Percentiles rank a stretch among this genome's conserved stretches.
Conservation (phyloP, 345 rosid species). For the Eucalyptus pauciflora region DNA sequence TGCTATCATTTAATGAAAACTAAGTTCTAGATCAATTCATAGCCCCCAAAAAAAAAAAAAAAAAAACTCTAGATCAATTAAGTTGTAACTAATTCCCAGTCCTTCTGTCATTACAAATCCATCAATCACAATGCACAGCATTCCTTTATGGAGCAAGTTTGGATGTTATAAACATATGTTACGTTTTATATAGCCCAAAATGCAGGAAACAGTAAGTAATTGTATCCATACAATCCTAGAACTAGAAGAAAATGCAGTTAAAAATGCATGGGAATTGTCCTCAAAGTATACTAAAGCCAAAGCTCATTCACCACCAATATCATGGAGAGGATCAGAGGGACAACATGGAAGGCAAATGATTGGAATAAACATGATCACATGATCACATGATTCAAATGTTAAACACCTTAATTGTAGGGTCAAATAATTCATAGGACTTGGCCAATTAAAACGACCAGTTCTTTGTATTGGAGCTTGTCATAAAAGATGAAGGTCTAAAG, state of each 20-base stretch:
- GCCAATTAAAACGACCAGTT: not conserved
- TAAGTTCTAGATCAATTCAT: not conserved
- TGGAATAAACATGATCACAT: not conserved
- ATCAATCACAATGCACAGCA: not conserved
- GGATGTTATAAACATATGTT: not conserved
- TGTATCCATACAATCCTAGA: not conserved
- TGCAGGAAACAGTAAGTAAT: not conserved
- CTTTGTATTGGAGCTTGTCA: not conserved
- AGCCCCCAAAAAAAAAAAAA: not conserved
- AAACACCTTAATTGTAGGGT: not conserved
- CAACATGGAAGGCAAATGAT: not conserved
- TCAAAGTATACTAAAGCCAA: not conserved
- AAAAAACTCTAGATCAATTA: not conserved
- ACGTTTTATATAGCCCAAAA: not conserved
- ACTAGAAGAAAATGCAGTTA: not conserved
- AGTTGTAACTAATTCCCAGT: not conserved
- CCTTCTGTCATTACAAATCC: not conserved
- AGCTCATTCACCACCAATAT: not conserved
- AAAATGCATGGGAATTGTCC: not conserved
- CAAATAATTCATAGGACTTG: not conserved
- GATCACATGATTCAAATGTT: not conserved
- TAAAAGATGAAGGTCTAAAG: not conserved
- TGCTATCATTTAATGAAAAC: not conserved
- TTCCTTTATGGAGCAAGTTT: not conserved
- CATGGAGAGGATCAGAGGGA: not conserved